These are phyloP conservation scores for Curvularia spicifera DNA, from an alignment of 2,329 filamentous ascomycete species.

Conservation along the genomic window DNA sequence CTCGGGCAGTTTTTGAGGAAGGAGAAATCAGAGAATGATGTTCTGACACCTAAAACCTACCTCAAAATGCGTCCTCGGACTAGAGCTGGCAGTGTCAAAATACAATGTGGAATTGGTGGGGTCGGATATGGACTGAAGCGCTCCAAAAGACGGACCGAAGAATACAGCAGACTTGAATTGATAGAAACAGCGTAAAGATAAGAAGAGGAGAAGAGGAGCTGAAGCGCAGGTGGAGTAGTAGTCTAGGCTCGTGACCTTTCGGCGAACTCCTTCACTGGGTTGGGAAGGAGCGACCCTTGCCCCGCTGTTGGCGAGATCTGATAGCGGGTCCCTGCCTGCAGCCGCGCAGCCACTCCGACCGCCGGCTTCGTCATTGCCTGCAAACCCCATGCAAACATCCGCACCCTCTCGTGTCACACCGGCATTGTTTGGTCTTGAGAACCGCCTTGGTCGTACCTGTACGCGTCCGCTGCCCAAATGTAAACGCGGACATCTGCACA, in stretches of 20 bases:
- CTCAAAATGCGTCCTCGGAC: constrained; percentile 1
- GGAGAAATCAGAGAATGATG: neutral
- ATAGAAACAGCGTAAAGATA: constrained; percentile 28
- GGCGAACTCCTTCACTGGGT: constrained; percentile 39
- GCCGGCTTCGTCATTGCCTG: constrained; percentile 28
- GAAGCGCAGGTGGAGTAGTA: constrained; percentile 23
- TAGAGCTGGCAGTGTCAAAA: constrained; percentile 7
- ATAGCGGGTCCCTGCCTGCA: constrained; percentile 24
- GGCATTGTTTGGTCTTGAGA: constrained; percentile 9
- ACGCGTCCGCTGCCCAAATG: constrained; percentile 13
- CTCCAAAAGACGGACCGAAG: constrained; percentile 17
- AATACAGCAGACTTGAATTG: constrained; percentile 19
- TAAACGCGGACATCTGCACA: constrained; percentile 5
- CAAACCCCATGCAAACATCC: constrained; percentile 12
- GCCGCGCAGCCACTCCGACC: constrained; percentile 23
- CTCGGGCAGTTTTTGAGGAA: neutral
- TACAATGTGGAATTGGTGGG: constrained; percentile 13
- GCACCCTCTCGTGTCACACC: constrained; percentile 15
- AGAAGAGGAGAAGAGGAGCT: constrained; percentile 26
- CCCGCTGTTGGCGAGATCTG: constrained; percentile 23
- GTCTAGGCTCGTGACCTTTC: constrained; percentile 44
- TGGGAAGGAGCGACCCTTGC: constrained; percentile 30
- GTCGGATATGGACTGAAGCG: constrained; percentile 21
- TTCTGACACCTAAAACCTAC: constrained; percentile 4
- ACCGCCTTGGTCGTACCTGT: constrained; percentile 4